Conservation (phyloP, 768 basidiomycete species). For the Tricholoma flavovirens region DNA sequence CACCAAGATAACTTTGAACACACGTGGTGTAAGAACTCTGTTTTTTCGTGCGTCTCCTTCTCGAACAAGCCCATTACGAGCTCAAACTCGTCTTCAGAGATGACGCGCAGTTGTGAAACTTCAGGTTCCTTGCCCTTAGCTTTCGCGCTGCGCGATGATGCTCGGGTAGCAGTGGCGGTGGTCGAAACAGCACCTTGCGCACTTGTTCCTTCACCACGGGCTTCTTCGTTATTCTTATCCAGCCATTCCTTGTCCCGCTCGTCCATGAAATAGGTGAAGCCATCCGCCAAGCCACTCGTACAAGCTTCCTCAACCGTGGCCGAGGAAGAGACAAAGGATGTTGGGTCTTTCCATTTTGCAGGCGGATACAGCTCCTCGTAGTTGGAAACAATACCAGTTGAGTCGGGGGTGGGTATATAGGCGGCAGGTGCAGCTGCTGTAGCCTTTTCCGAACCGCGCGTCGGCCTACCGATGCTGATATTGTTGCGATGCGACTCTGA, state of each 20-base stretch:
- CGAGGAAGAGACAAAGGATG: constrained; percentile 74
- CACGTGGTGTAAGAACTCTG: constrained; percentile 86
- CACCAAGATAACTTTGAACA: constrained; percentile 25
- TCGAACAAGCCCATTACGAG: constrained; percentile 94
- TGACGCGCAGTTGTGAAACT: constrained; percentile 49
- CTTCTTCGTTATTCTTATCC: constrained; percentile 83
- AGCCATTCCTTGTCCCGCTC: constrained; percentile 96
- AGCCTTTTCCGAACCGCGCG: constrained; percentile 29
- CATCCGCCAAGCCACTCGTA: constrained; percentile 56
- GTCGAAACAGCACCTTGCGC: constrained; percentile 62
- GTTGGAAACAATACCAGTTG: constrained; percentile 71
- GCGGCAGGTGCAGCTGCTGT: constrained; percentile 41
- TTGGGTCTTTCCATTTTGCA: constrained; percentile 69
- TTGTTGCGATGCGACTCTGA: constrained; percentile 37
- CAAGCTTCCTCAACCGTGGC: constrained; percentile 79
- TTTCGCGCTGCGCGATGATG: constrained; percentile 65
- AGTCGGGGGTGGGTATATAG: constrained; percentile 92
- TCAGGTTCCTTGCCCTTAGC: constrained; percentile 85
- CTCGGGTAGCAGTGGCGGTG: constrained; percentile 45
- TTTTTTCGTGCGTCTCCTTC: constrained; percentile 82
- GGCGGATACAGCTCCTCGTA: constrained; percentile 73
- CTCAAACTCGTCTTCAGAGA: constrained; percentile 92
- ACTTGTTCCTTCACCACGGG: constrained; percentile 80
- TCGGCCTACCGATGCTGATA: constrained; percentile 21
- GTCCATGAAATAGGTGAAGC: constrained; percentile 90